phyloP scores from a whole-genome alignment of 352 stramenopile genomes.

The Phytopythium oedochilum region DNA sequence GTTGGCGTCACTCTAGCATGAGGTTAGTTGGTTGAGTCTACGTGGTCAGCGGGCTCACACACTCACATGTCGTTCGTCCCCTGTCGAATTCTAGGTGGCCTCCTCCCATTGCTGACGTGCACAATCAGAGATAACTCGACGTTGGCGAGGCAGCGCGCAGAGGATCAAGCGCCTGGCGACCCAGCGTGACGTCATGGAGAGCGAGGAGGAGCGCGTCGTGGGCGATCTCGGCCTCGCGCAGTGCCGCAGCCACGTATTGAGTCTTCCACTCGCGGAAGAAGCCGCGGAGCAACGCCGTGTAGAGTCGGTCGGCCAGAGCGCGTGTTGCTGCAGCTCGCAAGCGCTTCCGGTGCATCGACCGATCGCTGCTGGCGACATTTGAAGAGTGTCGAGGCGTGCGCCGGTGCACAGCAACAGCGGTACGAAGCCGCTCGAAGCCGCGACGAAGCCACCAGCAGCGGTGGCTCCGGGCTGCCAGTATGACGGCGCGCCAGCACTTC shows the following conservation, averaged over 20 bases:
- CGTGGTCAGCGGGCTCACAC: slow-evolving; percentile 1
- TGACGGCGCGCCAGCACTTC: slow-evolving; percentile 1
- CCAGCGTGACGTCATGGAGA: slow-evolving; percentile 32
- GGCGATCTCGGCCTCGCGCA: slow-evolving; percentile 32
- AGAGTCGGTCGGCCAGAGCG: slow-evolving; percentile 22
- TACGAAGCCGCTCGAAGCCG: slow-evolving; percentile 1
- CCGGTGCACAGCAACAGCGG: neutral
- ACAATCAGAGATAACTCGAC: no score
- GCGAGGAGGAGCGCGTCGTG: slow-evolving; percentile 39
- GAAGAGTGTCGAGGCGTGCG: neutral
- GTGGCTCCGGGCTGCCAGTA: neutral
- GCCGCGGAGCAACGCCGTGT: slow-evolving; percentile 11
- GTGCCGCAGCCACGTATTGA: slow-evolving; percentile 37
- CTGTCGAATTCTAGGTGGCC: no score
- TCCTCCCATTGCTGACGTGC: no score
- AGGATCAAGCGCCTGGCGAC: slow-evolving; percentile 28
- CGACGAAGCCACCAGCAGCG: slow-evolving; percentile 1
- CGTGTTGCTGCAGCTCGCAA: slow-evolving; percentile 12
- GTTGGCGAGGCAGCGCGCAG: slow-evolving; percentile 1
- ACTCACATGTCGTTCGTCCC: neutral
- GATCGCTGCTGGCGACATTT: neutral
- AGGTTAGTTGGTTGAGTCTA: neutral
- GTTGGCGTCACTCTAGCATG: neutral
- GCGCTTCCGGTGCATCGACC: neutral
- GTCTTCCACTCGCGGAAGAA: slow-evolving; percentile 47